Percentiles rank a stretch among this genome's conserved stretches.
Evolutionary conservation across 2,329 filamentous ascomycete species (phyloP).

Genomic region (Pyrenophora graminea): DNA sequence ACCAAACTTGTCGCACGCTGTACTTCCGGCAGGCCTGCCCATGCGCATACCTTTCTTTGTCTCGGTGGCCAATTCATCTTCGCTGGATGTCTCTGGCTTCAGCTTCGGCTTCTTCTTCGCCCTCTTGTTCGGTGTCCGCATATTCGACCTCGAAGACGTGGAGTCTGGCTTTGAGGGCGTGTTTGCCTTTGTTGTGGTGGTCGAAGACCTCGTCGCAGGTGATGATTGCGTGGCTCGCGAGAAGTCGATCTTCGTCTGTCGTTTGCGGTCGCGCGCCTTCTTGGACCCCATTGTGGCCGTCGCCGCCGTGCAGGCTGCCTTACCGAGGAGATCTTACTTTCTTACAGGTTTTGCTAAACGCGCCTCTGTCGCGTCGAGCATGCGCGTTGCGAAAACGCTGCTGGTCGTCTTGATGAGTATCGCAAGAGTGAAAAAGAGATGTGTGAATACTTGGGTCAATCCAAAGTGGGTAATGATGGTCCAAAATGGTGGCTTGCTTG

Average conservation of each 20-base stretch:
- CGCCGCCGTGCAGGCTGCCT: not conserved
- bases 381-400: conserved; percentile 4
- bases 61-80: conserved; percentile 26
- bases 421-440: not conserved
- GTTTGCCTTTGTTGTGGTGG: conserved; percentile 6
- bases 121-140: conserved; percentile 20
- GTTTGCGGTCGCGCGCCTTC: conserved; percentile 30
- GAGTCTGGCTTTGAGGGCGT: conserved; percentile 12
- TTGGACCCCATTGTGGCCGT: conserved; percentile 30
- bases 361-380: conserved; percentile 6
- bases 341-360: conserved; percentile 1
- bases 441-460: not conserved
- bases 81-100: conserved; percentile 27
- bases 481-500: not conserved
- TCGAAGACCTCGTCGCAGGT: conserved; percentile 27
- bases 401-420: not conserved
- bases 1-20: conserved; percentile 31
- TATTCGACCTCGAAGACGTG: conserved; percentile 19
- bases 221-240: conserved; percentile 49
- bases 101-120: conserved; percentile 12
- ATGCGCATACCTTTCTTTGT: conserved; percentile 20
- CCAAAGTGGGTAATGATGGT: not conserved
- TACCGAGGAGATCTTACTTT: conserved; percentile 1
- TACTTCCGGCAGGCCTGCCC: conserved; percentile 23
- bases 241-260: conserved; percentile 52